Conservation (phyloP, 148 eudicot genomes). For the Vaccinium darrowii region DNA sequence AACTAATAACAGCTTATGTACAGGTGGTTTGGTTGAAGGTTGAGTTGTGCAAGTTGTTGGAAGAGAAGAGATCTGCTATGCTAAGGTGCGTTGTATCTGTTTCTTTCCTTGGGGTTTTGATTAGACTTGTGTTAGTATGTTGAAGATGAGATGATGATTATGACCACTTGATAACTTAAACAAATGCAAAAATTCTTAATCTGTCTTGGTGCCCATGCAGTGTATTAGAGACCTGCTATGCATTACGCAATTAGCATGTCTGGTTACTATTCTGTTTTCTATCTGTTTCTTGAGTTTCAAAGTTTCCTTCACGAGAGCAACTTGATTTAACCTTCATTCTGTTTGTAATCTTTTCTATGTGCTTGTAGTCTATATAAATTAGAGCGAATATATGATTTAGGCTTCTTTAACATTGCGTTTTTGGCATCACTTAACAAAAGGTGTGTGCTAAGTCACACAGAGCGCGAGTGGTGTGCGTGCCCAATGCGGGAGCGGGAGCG, state of each 20-base stretch:
- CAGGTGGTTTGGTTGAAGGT: conserved; percentile 86
- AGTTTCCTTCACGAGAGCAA: not conserved
- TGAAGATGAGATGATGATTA: not conserved
- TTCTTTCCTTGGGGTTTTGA: not conserved
- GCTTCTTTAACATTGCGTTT: not conserved
- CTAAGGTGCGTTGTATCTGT: conserved; percentile 55
- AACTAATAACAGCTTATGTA: conserved; percentile 26
- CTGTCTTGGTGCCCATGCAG: not conserved
- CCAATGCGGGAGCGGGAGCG: too few species aligned
- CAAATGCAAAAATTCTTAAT: conserved; percentile 7
- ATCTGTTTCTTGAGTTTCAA: not conserved
- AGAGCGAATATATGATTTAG: not conserved
- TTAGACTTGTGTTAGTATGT: not conserved
- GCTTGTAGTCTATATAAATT: not conserved
- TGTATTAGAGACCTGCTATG: not conserved
- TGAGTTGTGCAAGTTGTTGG: conserved; percentile 70
- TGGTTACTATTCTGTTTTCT: conserved; percentile 3
- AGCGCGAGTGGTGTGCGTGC: too few species aligned
- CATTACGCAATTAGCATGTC: not conserved
- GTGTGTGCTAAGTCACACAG: too few species aligned
- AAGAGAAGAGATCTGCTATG: conserved; percentile 76
- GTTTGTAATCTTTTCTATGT: conserved; percentile 1
- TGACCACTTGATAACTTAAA: not conserved
- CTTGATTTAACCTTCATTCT: not conserved
- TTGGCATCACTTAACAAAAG: too few species aligned